phyloP scores from a whole-genome alignment of 2,329 filamentous ascomycete species.

The Cladosporium halotolerans region DNA sequence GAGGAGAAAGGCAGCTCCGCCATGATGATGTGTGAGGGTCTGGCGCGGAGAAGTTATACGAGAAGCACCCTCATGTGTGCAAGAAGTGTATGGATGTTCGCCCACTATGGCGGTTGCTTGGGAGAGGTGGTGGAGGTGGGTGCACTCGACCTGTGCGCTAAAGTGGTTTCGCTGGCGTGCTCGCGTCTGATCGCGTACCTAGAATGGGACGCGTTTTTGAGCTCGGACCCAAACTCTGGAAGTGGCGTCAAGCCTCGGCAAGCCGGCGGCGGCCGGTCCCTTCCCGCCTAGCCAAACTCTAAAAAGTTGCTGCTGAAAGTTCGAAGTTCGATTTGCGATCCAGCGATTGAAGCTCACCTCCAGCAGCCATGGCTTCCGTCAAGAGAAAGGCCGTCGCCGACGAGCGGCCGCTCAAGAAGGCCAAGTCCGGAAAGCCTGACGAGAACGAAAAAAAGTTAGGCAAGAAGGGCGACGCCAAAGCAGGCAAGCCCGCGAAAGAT shows the following conservation, averaged over 20 bases:
- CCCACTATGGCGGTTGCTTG: background rate
- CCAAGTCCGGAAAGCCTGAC: conserved; percentile 26
- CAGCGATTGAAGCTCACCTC: background rate
- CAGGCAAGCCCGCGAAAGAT: conserved; percentile 21
- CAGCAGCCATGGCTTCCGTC: conserved; percentile 36
- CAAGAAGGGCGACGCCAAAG: conserved; percentile 15
- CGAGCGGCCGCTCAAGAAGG: conserved; percentile 29
- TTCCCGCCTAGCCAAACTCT: background rate
- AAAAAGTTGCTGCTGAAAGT: background rate
- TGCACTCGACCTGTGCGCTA: background rate
- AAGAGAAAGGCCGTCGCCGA: conserved; percentile 41
- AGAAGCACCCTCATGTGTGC: background rate
- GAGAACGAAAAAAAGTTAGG: conserved; percentile 11
- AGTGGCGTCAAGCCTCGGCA: background rate
- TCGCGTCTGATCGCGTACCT: background rate
- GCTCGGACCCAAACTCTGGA: background rate
- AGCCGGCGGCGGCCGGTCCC: background rate
- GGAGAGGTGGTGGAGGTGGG: conserved; percentile 1
- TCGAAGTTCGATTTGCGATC: conserved; percentile 1
- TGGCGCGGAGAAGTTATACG: background rate
- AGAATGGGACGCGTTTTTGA: background rate
- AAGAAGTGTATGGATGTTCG: background rate
- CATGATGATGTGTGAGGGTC: conserved; percentile 16
- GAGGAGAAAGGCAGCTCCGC: conserved; percentile 24
- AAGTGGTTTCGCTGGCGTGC: too few relatives aligned